Percentiles rank a stretch among this genome's conserved stretches.
phyloP scores from a whole-genome alignment of 1,284 basidiomycete species.

The Boletus smithii region DNA sequence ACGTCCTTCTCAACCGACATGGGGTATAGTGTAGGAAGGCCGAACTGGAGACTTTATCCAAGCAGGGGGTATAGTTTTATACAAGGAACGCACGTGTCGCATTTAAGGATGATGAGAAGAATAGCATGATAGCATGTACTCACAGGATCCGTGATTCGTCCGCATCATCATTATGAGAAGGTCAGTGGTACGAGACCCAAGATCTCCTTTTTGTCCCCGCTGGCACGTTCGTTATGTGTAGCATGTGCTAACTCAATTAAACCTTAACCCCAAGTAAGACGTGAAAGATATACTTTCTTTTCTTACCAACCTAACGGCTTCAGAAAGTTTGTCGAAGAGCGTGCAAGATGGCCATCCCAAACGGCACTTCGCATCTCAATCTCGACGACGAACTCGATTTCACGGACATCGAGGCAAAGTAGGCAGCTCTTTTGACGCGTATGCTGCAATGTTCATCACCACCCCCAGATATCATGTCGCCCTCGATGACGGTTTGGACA shows the following conservation, averaged over 20 bases:
- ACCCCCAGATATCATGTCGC: conserved; percentile 72
- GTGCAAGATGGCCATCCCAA: conserved; percentile 27
- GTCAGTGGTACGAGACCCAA: too few relatives aligned
- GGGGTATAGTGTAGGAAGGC: neutral
- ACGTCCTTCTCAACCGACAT: conserved; percentile 29
- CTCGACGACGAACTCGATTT: conserved; percentile 82
- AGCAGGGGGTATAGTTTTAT: conserved; percentile 21
- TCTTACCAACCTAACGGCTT: too few relatives aligned
- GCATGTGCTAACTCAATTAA: neutral
- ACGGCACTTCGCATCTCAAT: conserved; percentile 33
- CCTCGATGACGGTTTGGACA: conserved; percentile 82
- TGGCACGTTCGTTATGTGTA: conserved; percentile 7
- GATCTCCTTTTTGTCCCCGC: neutral
- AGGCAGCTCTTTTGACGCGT: conserved; percentile 24
- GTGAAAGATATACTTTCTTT: too few relatives aligned
- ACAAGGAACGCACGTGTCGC: conserved; percentile 27
- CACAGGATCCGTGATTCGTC: too few relatives aligned
- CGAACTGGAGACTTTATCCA: neutral
- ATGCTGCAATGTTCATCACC: conserved; percentile 14
- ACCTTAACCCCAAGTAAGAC: neutral
- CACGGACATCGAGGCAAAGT: conserved; percentile 93
- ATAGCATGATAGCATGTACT: neutral
- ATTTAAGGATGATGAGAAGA: conserved; percentile 2
- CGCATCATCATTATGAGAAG: too few relatives aligned
- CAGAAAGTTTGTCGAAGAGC: too few relatives aligned